Conservation (phyloP, 495 filamentous ascomycete species). For the Penicillium coprophilum region DNA sequence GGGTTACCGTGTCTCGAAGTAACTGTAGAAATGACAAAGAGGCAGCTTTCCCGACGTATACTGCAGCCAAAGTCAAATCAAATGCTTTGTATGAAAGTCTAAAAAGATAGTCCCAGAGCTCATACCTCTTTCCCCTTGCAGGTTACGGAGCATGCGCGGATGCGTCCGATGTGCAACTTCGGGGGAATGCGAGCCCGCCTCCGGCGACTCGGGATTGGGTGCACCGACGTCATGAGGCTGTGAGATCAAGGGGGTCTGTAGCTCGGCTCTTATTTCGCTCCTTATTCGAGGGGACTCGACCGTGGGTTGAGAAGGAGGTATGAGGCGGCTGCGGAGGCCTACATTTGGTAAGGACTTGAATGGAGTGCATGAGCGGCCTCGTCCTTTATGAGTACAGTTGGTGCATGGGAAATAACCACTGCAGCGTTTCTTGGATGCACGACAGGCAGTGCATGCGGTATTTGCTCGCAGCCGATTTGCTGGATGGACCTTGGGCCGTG, state of each 20-base stretch:
- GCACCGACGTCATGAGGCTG: slow-evolving; percentile 3
- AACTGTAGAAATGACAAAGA: slow-evolving; percentile 45
- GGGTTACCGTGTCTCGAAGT: slow-evolving; percentile 42
- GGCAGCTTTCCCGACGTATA: slow-evolving; percentile 43
- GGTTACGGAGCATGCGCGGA: slow-evolving; percentile 40
- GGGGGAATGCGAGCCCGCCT: slow-evolving; percentile 27
- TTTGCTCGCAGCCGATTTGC: slow-evolving; percentile 38
- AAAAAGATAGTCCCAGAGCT: no score
- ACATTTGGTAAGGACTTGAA: slow-evolving; percentile 24
- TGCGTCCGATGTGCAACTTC: slow-evolving; percentile 40
- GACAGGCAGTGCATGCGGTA: slow-evolving; percentile 39
- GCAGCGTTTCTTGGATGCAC: slow-evolving; percentile 42
- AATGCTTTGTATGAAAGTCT: background rate
- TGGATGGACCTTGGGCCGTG: slow-evolving; percentile 40
- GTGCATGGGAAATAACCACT: slow-evolving; percentile 42
- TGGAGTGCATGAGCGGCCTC: slow-evolving; percentile 33
- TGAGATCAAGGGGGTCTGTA: slow-evolving; percentile 8
- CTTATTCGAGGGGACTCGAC: background rate
- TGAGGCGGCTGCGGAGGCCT: slow-evolving; percentile 10
- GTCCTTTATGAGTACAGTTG: slow-evolving; percentile 37
- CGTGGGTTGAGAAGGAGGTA: background rate
- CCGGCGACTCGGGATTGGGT: slow-evolving; percentile 5
- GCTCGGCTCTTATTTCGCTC: background rate
- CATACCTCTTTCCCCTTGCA: slow-evolving; percentile 40
- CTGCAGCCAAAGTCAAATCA: slow-evolving; percentile 17